Base-by-base conservation (phyloP, 1,139 yeast genomes). In the Yamadazyma taylorii region DNA sequence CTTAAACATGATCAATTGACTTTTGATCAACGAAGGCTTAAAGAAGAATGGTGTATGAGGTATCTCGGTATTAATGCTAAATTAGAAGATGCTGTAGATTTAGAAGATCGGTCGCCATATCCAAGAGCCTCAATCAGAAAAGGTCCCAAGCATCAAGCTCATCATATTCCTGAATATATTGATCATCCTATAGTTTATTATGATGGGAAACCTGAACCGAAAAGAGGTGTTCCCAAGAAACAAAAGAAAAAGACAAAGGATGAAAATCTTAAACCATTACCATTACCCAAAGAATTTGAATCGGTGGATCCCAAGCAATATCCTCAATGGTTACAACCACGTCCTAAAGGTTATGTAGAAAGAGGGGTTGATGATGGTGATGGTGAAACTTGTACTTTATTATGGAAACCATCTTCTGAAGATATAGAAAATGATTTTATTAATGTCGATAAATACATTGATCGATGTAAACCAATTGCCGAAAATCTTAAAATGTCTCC, bases 331-430 rank as follows among this genome's bases (percentile, higher is more conserved):
- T 61, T 86, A 29, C 90, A 84, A 52, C 85, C 82, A 3, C 65
- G 83, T 44, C 96, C 96, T 0, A 69, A 71, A 38, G 95, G 96
- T 0, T 87, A 85, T 52, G 63, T 84, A n/a, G 95, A 88, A 49
- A 72, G 98, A 51, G 98, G 97, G 1, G 79, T 75, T 1, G 89
- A 82, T 50, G 79, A 73, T 21, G 75, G 75, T 0, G 61, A 56
- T 15, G 74, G 71, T 0, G 39, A 36, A 7, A 86, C 96, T 0
- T 73, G 79, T 14, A 73, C 81, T 0, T 59, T 86, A 14, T 61
- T 84, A 51, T 92, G 97, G 96, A 74, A 72, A 47, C 63, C 71
- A 27, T 69, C 69, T 4, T 69, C 63, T 13, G 41, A 47, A 1
- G 73, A 65, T 30, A 35, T 54, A 0, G 55, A 49, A 2, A 60